Percentiles rank a stretch among this genome's conserved stretches.
These are phyloP conservation scores for Rhipidocladum racemiflorum DNA, from an alignment of 176 grass and related monocot species.

Conservation along the genomic window DNA sequence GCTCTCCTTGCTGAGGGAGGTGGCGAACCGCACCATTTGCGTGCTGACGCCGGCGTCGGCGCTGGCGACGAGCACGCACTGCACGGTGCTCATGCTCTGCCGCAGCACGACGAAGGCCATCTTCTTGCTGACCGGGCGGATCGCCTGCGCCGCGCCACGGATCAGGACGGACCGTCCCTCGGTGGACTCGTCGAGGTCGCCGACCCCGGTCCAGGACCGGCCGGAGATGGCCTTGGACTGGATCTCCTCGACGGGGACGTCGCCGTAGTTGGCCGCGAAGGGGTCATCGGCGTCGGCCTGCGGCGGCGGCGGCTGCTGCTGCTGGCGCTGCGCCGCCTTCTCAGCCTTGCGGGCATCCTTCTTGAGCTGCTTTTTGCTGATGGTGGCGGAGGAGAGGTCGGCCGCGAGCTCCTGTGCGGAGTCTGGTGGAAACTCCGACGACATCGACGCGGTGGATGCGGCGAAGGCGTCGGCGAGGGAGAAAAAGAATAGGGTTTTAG, in stretches of 20 bases:
- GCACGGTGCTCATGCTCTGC: slow-evolving; percentile 72
- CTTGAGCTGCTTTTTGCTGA: slow-evolving; percentile 70
- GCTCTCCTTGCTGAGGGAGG: slow-evolving; percentile 79
- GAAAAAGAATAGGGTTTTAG: slow-evolving; percentile 11
- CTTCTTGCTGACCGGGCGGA: slow-evolving; percentile 89
- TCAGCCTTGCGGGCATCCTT: slow-evolving; percentile 83
- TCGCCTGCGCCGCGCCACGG: slow-evolving; percentile 51
- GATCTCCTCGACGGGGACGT: too few relatives aligned
- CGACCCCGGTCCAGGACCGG: slow-evolving; percentile 56
- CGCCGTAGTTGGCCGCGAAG: neutral
- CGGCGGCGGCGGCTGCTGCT: slow-evolving; percentile 33
- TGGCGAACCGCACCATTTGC: slow-evolving; percentile 81
- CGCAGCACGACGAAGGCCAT: slow-evolving; percentile 86
- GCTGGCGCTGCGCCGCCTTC: slow-evolving; percentile 61
- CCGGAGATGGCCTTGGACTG: slow-evolving; percentile 59
- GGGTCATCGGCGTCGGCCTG: slow-evolving; percentile 39
- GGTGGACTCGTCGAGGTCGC: slow-evolving; percentile 30
- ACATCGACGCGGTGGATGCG: slow-evolving; percentile 30
- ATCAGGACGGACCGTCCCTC: slow-evolving; percentile 53
- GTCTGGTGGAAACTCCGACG: slow-evolving; percentile 35
- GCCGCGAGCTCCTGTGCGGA: neutral
- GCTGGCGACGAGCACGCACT: slow-evolving; percentile 73
- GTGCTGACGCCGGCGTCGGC: slow-evolving; percentile 60
- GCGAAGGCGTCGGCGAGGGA: neutral
- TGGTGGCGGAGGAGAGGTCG: neutral